Conservation (phyloP, 345 rosid genomes). For the Eucalyptus regnans region DNA sequence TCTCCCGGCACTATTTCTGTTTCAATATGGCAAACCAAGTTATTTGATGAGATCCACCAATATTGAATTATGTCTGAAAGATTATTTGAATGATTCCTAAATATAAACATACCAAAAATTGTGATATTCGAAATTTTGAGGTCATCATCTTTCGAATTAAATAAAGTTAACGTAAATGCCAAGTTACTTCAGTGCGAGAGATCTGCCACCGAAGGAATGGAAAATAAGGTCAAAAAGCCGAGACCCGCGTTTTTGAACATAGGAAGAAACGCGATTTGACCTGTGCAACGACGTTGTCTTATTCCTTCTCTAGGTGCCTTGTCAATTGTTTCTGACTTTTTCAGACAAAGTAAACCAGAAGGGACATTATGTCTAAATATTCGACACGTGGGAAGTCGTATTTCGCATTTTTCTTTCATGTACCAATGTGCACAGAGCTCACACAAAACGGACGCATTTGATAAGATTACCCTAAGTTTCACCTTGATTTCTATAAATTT, state of each 20-base stretch:
- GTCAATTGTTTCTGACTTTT: not conserved
- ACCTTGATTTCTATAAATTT: not conserved
- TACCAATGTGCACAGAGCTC: not conserved
- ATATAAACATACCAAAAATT: not conserved
- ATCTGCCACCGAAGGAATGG: not conserved
- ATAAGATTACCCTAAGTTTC: not conserved
- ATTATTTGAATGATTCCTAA: not conserved
- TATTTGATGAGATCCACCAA: accelerated
- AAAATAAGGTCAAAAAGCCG: not conserved
- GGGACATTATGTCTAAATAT: not conserved
- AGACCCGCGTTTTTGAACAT: not conserved
- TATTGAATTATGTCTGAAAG: not conserved
- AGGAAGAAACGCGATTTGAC: not conserved
- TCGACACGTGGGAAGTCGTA: not conserved
- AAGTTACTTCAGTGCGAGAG: not conserved
- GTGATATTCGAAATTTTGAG: not conserved
- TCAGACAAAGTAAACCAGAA: not conserved
- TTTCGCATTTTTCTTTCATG: not conserved
- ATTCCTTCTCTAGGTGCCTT: not conserved
- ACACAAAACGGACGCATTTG: not conserved
- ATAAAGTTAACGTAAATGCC: not conserved
- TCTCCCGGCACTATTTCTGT: not conserved
- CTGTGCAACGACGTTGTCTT: not conserved
- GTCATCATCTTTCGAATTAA: not conserved
- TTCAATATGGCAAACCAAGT: accelerated